Evolutionary conservation across 108 stramenopile genomes (phyloP).

Genomic region (Skeletonema marinoi): DNA sequence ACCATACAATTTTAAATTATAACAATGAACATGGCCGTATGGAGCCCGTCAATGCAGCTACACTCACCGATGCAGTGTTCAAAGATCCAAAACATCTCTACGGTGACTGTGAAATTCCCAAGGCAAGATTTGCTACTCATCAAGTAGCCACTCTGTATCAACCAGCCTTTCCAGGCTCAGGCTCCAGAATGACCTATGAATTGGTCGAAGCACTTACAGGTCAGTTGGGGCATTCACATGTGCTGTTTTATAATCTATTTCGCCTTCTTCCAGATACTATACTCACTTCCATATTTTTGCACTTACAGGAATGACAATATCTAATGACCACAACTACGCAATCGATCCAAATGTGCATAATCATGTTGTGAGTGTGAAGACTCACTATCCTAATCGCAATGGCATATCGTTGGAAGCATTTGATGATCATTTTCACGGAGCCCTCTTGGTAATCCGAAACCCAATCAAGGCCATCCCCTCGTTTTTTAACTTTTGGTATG

Average conservation of each 20-base stretch:
- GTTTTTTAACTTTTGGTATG: slow-evolving; percentile 44
- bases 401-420: slow-evolving; percentile 1
- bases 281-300: background rate
- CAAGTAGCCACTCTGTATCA: background rate
- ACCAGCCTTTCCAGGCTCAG: slow-evolving; percentile 51
- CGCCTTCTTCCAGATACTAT: too few relatives aligned
- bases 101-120: background rate
- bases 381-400: slow-evolving; percentile 38
- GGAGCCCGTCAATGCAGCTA: background rate
- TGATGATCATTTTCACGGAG: slow-evolving; percentile 15
- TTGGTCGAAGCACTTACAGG: background rate
- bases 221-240: too few relatives aligned
- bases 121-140: background rate
- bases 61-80: background rate
- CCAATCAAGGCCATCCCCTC: slow-evolving; percentile 44
- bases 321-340: slow-evolving; percentile 26
- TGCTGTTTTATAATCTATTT: too few relatives aligned
- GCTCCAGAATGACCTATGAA: slow-evolving; percentile 33
- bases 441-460: slow-evolving; percentile 40
- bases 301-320: slow-evolving; percentile 30
- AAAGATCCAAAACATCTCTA: background rate
- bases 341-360: slow-evolving; percentile 17
- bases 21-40: too few relatives aligned
- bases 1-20: too few relatives aligned
- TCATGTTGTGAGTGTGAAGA: slow-evolving; percentile 37